These are phyloP conservation scores for Tanacetum coccineum DNA, from an alignment of 129 eudicot genomes.

Conservation along the genomic window DNA sequence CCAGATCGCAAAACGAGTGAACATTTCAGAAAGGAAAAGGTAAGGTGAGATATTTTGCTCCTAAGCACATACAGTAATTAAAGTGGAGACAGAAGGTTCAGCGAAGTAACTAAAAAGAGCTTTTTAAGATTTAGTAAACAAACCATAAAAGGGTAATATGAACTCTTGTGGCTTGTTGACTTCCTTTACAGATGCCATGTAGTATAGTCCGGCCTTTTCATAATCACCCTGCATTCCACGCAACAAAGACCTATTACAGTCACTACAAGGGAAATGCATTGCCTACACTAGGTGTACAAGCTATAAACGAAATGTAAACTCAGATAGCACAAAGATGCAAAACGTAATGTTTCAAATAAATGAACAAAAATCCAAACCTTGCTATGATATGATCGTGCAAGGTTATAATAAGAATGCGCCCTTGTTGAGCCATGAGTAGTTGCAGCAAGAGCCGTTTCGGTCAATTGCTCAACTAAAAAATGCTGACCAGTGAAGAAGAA, in stretches of 20 bases:
- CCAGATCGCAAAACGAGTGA: too few species aligned
- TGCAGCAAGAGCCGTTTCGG: constrained; percentile 97
- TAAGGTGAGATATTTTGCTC: constrained; percentile 7
- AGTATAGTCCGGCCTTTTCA: constrained; percentile 91
- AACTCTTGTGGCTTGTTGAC: constrained; percentile 79
- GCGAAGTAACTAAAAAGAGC: background rate
- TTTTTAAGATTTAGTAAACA: constrained; percentile 23
- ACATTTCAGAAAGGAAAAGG: constrained; percentile 15
- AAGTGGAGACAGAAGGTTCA: background rate
- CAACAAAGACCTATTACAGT: too few species aligned
- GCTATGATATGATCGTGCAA: constrained; percentile 95
- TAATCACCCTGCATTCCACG: constrained; percentile 99
- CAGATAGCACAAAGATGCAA: too few species aligned
- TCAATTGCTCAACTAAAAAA: constrained; percentile 91
- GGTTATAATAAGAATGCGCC: constrained; percentile 93
- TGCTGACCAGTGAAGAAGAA: constrained; percentile 99
- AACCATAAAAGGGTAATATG: constrained; percentile 92
- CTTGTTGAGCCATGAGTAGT: constrained; percentile 88
- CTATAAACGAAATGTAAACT: too few species aligned
- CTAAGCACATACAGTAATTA: constrained; percentile 10
- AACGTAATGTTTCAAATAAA: too few species aligned
- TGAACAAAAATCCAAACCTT: constrained; percentile 56
- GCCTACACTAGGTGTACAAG: too few species aligned
- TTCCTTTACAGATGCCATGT: constrained; percentile 98
- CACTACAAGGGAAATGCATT: too few species aligned